Conservation (phyloP, 1,139 yeast genomes). For the Taphrina pruni region DNA sequence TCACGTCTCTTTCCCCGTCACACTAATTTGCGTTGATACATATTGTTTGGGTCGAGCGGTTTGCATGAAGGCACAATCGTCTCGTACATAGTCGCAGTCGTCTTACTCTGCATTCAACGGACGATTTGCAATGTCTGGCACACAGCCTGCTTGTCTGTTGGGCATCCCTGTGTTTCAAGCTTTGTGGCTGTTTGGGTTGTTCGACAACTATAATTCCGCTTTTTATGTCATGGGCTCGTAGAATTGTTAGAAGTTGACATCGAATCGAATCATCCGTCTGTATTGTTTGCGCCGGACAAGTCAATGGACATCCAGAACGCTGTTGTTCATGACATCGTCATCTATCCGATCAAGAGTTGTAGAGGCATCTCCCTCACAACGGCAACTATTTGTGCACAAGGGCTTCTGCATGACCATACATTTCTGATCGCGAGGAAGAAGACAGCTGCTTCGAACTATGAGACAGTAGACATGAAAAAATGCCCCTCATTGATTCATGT, state of each 20-base stretch:
- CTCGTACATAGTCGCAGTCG: too few species aligned
- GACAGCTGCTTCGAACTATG: background rate
- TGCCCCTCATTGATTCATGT: constrained; percentile 24
- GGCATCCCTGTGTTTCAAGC: background rate
- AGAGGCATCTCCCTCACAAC: constrained; percentile 9
- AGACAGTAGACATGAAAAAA: constrained; percentile 22
- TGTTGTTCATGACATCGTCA: constrained; percentile 8
- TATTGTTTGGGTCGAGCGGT: too few species aligned
- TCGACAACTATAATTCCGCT: background rate
- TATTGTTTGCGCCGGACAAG: background rate
- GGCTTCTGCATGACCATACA: constrained; percentile 22
- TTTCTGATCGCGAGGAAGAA: constrained; percentile 6
- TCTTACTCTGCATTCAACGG: too few species aligned
- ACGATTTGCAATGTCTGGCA: background rate
- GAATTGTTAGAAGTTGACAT: too few species aligned
- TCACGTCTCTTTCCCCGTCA: too few species aligned
- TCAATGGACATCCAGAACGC: background rate
- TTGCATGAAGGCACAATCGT: too few species aligned
- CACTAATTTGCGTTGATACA: too few species aligned
- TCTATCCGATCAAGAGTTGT: constrained; percentile 23
- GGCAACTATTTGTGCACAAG: constrained; percentile 21
- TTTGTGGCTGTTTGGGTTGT: background rate
- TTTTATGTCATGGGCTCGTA: too few species aligned
- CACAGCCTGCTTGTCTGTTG: background rate
- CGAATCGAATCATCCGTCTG: background rate